These are phyloP conservation scores for Pythium aristosporum DNA, from an alignment of 352 stramenopile species.

Conservation along the genomic window DNA sequence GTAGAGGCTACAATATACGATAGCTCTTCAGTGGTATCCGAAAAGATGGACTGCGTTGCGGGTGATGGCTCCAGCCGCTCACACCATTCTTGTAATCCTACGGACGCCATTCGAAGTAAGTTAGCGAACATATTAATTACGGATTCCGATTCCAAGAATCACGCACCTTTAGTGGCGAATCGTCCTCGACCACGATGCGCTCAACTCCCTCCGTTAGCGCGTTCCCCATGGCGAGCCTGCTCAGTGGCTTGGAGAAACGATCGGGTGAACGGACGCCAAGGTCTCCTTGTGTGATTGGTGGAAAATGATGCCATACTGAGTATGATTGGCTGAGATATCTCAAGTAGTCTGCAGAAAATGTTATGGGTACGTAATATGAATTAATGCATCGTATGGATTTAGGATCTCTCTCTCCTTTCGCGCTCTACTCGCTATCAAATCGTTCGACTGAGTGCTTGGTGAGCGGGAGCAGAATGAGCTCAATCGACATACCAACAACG, in stretches of 20 bases:
- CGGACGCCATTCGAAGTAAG: too few relatives aligned
- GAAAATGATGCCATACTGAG: not conserved
- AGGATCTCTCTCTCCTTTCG: too few relatives aligned
- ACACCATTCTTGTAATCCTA: slow-evolving; percentile 35
- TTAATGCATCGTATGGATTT: too few relatives aligned
- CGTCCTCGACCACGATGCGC: slow-evolving; percentile 26
- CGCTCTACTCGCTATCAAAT: slow-evolving; percentile 20
- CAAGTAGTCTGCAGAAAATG: not conserved
- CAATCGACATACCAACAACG: slow-evolving; percentile 46
- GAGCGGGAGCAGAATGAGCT: slow-evolving; percentile 59
- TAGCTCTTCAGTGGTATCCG: not conserved
- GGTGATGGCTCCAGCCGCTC: not conserved
- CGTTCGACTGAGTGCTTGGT: slow-evolving; percentile 57
- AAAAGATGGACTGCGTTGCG: not conserved
- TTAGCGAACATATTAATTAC: not conserved
- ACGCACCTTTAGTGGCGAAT: slow-evolving; percentile 22
- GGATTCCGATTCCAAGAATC: not conserved
- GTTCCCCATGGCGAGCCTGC: slow-evolving; percentile 21
- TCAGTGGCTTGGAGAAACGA: not conserved
- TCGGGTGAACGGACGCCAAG: slow-evolving; percentile 7
- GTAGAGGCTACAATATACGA: slow-evolving; percentile 27
- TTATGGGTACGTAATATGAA: slow-evolving; percentile 23
- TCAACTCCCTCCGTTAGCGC: slow-evolving; percentile 25
- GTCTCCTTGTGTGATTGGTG: not conserved
- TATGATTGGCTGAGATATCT: slow-evolving; percentile 8